These are phyloP conservation scores for Xylaria castorea DNA, from an alignment of 495 filamentous ascomycete genomes.

Conservation along the genomic window DNA sequence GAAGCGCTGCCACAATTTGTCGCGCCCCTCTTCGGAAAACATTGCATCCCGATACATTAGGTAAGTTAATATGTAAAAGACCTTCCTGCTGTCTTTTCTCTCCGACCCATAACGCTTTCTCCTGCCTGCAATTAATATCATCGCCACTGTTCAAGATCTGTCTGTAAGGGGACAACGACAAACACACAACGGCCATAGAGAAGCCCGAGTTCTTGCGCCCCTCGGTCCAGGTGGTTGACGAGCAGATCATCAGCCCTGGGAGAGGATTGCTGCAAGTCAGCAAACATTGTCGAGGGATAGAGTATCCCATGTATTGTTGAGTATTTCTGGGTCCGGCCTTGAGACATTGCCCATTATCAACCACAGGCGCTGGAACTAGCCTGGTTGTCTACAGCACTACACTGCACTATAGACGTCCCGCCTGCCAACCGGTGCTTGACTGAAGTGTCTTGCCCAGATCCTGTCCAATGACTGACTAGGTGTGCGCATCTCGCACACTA, in stretches of 20 bases:
- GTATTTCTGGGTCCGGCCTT: constrained; percentile 10
- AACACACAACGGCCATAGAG: neutral
- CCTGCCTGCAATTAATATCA: neutral
- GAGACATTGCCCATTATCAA: constrained; percentile 1
- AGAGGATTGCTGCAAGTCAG: neutral
- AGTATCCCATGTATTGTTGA: constrained; percentile 5
- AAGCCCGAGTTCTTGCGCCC: neutral
- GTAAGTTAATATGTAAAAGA: neutral
- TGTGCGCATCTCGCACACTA: neutral
- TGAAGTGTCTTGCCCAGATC: neutral
- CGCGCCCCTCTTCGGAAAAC: constrained; percentile 12
- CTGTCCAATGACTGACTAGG: constrained; percentile 20
- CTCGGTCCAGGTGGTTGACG: neutral
- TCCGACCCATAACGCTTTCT: neutral
- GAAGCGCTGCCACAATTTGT: constrained; percentile 3
- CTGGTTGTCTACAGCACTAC: neutral
- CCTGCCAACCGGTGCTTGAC: neutral
- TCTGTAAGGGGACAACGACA: neutral
- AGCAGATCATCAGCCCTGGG: neutral
- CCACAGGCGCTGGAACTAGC: neutral
- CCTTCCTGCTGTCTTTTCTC: neutral
- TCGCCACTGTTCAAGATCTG: neutral
- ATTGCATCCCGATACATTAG: constrained; percentile 5
- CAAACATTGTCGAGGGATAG: neutral
- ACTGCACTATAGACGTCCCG: neutral